These are phyloP conservation scores for Fagopyrum esculentum DNA, from an alignment of 148 eudicot genomes.

Conservation along the genomic window DNA sequence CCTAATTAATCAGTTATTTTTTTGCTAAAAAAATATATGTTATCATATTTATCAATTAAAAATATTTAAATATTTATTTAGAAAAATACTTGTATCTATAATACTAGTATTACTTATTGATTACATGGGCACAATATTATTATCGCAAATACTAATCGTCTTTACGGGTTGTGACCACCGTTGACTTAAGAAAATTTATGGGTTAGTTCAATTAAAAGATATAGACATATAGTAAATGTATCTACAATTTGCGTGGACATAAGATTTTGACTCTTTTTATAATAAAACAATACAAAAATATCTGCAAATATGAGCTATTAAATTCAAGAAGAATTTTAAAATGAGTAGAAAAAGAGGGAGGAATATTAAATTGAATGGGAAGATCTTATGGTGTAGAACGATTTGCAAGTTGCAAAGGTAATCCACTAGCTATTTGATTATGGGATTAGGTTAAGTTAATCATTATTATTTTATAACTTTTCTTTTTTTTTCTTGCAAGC, in stretches of 20 bases:
- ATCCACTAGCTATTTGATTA: neutral
- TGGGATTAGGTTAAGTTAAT: constrained; percentile 11
- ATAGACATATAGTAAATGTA: neutral
- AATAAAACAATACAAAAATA: neutral
- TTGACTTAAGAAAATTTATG: too few species aligned
- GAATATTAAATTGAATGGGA: neutral
- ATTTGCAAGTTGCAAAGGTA: constrained; percentile 9
- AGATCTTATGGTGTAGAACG: constrained; percentile 5
- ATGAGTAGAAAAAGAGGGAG: neutral
- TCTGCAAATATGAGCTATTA: neutral
- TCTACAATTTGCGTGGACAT: neutral
- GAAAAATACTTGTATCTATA: too few species aligned
- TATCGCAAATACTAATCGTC: too few species aligned
- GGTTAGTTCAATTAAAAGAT: neutral
- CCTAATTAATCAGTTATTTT: too few species aligned
- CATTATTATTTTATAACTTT: neutral
- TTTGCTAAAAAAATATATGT: too few species aligned
- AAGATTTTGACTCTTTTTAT: neutral
- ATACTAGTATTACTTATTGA: too few species aligned
- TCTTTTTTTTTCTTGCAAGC: neutral
- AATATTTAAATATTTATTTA: too few species aligned
- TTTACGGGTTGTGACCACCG: too few species aligned
- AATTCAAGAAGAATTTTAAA: neutral
- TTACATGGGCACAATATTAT: too few species aligned
- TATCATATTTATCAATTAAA: too few species aligned